Evolutionary conservation across 2,329 filamentous ascomycete genomes (phyloP), one percentile per base, ranked within the genome.

Genomic region (Arthrobotrys conoides): DNA sequence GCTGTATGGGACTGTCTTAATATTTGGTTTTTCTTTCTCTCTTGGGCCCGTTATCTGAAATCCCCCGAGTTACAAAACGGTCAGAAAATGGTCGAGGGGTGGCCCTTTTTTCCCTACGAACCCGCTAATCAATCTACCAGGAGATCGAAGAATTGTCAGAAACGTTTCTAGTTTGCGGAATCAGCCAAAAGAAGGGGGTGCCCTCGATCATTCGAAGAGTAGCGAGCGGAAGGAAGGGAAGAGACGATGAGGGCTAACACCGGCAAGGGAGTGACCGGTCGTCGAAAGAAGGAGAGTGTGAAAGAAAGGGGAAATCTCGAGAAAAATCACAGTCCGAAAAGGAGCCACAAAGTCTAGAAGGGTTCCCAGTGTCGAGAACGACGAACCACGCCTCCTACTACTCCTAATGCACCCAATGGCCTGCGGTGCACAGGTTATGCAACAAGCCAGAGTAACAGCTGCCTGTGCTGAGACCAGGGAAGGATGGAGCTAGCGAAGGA

Each of bases 391-490:
- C 73, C 73, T 77, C 72, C 66, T 70, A 38, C 71, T 67, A 9
- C 65, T 68, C n/a, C 36, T 70, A 49, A 57, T 64, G 68, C 41
- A 64, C 66, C 72, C 57, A 76, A 70, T 76, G 38, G 71, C 57
- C 57, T 63, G 67, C 51, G 66, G 72, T 77, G 73, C 68, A 65
- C 67, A 68, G 73, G 57, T 68, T 77, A 71, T 77, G 73, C 73
- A 77, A 77, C 73, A 77, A 77, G 73, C 73, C 73, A 77, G 53
- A 77, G 73, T 77, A 77, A 77, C 73, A 77, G 73, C 73, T 77
- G 73, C 73, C 73, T 77, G 73, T 77, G 73, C 73, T 77, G 68
- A 48, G 69, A 71, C 73, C 68, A 77, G 73, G 73, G 73, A 70
- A 71, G 72, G 75, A 78, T 69, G 68, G 75, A 69, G 75, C 75